Conservation (phyloP, 2,329 filamentous ascomycete genomes). For the Scedosporium minutisporum region DNA sequence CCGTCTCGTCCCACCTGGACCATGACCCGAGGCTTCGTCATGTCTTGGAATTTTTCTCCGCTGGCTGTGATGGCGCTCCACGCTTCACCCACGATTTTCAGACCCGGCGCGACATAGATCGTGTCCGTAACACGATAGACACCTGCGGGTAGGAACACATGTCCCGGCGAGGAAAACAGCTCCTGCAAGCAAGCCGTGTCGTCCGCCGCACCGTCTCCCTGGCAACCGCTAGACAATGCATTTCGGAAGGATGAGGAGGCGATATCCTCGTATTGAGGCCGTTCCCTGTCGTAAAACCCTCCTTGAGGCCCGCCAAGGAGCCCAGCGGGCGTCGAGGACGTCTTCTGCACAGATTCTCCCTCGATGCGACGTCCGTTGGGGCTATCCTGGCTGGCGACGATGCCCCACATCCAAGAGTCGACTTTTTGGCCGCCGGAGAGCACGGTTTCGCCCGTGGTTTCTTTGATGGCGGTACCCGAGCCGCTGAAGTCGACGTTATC, state of each 20-base stretch:
- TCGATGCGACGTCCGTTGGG: neutral
- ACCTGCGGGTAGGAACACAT: conserved; percentile 17
- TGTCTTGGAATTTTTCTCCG: conserved; percentile 12
- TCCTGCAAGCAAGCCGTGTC: neutral
- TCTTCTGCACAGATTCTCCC: neutral
- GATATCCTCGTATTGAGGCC: neutral
- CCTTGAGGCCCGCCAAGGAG: neutral
- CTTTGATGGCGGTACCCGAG: neutral
- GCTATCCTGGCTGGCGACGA: neutral
- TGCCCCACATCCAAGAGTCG: neutral
- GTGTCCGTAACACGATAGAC: conserved; percentile 22
- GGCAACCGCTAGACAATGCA: neutral
- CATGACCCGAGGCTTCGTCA: neutral
- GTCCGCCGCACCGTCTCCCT: neutral
- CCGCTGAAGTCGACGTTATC: neutral
- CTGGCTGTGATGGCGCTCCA: conserved; percentile 19
- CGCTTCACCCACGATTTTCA: conserved; percentile 26
- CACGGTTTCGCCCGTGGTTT: neutral
- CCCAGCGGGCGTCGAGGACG: neutral
- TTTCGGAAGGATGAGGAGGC: neutral
- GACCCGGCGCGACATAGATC: conserved; percentile 20
- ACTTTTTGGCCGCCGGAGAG: neutral
- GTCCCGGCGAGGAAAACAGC: neutral
- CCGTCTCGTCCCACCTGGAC: neutral
- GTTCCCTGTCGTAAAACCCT: neutral